A percentile compares a stretch with the other conserved stretches of the same genome.
phyloP scores from a whole-genome alignment of 116 monocot genomes.

The Papilionanthe hybrid region DNA sequence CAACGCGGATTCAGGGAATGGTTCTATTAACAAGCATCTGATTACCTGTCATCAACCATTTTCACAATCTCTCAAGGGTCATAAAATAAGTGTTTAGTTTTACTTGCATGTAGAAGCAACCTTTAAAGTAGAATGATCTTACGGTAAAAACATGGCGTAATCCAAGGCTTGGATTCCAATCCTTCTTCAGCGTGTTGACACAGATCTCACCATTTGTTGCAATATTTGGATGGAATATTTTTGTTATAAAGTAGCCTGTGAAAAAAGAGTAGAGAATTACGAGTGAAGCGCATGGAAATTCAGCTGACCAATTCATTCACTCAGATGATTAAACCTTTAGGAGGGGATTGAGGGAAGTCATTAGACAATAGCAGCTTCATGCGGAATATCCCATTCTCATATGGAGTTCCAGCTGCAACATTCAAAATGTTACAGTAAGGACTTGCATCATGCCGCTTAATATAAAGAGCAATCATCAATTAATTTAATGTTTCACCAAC shows the following conservation, averaged over 20 bases:
- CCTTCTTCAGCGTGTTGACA: slow-evolving; percentile 38
- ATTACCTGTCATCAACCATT: slow-evolving; percentile 25
- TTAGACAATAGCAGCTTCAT: slow-evolving; percentile 40
- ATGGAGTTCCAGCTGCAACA: slow-evolving; percentile 40
- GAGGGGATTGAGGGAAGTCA: slow-evolving; percentile 43
- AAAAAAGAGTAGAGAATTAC: neutral
- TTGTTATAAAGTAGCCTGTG: slow-evolving; percentile 36
- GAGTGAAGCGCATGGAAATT: neutral
- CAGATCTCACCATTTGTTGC: slow-evolving; percentile 43
- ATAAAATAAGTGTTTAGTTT: neutral
- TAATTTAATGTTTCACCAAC: slow-evolving; percentile 9
- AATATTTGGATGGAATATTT: slow-evolving; percentile 45
- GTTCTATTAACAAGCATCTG: slow-evolving; percentile 40
- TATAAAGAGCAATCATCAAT: neutral
- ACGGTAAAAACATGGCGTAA: slow-evolving; percentile 37
- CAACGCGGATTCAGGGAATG: slow-evolving; percentile 45
- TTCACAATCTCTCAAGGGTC: no score
- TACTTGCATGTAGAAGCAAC: neutral
- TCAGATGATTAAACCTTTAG: slow-evolving; percentile 22
- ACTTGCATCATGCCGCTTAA: neutral
- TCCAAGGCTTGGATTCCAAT: slow-evolving; percentile 51
- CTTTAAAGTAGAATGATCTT: slow-evolving; percentile 3
- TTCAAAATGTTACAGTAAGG: neutral
- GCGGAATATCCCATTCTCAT: slow-evolving; percentile 40
- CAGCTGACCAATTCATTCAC: slow-evolving; percentile 6